Evolutionary conservation across 352 stramenopile species (phyloP), one percentile per base, ranked within the genome.

Genomic region (Stramenopiles sp.): DNA sequence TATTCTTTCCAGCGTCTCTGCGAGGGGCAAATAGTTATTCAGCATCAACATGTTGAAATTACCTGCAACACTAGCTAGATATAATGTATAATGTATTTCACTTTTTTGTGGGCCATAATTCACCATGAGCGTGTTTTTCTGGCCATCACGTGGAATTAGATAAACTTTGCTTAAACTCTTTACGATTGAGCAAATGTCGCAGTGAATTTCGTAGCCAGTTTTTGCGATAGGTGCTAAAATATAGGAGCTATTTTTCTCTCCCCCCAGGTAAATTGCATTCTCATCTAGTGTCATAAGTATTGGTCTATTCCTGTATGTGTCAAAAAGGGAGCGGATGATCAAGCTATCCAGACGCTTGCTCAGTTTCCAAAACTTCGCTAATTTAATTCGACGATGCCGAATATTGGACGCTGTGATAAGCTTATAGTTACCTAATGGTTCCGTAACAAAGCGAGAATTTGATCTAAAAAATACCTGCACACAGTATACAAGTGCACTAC

Each of bases 11-110:
- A 78, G 4, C 4, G 71, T 78, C 22, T 4, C 4, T 78, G 4
- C 22, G 30, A 78, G 8, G 22, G 1, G 8, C 4, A 78, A 14
- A 33, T 78, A 78, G 14, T 78, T 78, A 8, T 33, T 78, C 71
- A 78, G 8, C 71, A 78, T 31, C 30, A 78, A 78, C 71, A 78
- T 78, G 71, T 78, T 78, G 14, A 78, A 78, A 33, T 78, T 78
- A 8, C 71, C 71, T 14, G 14, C 31, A 78, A 78, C 30, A 33
- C 71, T 33, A 4, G 22, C 22, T 33, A 78, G 22, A 78, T 33
- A 78, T 33, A 78, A 78, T 14, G 4, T 78, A 14, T 14, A 78
- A 78, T 14, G 14, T 33, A 33, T 78, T 31, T 4, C 31, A 33
- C 71, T 33, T 78, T 78, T 78, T 33, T 33, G 71, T 33, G 71